Base-by-base conservation (phyloP, 2,329 filamentous ascomycete genomes). In the Trichophyton benhamiae region DNA sequence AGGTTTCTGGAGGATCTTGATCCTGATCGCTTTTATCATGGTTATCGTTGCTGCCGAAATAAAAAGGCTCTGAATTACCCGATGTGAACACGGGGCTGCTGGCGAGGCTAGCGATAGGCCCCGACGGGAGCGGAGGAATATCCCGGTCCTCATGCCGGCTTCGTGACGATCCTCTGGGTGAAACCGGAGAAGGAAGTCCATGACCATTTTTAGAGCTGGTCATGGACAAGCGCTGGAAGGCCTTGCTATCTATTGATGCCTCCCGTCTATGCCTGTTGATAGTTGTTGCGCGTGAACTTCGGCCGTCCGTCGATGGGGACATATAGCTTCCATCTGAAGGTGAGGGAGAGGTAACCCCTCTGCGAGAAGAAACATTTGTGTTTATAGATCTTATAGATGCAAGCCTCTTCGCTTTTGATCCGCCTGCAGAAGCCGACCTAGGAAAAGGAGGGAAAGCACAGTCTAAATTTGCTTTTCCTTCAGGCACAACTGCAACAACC, bases 361-460 rank as follows among this genome's bases (percentile, higher is more conserved):
- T 22, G 13, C 41, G 36, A 55, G 27, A 30, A 13, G 30, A 61
- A 33, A 44, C 36, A 60, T 61, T 42, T 57, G 48, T 22, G 60
- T 60, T 48, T 27, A 46, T 13, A 48, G 52, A 20, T 58, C 11
- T 38, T 38, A 38, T 13, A 38, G 58, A 3, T 48, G 60, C 17
- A 58, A 60, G 42, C 36, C 59, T 49, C 49, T 61, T 53, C 5
- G 52, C n/a, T 42, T 59, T 48, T 42, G 61, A 53, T 30, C 63
- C 58, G 13, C 27, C 53, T 20, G 69, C 67, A 60, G 66, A 67
- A 60, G 73, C 76, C 15, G 75, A 70, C 25, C 74, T 68, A 1
- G 80, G 80, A 63, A 83, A 84, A 0, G 76, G 77, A 17, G 80
- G 79, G 63, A 83, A 82, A 0, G 80, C 76, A 60, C 73, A 78